Percentiles rank a stretch among this genome's conserved stretches.
phyloP scores from a whole-genome alignment of 352 stramenopile species.

The Pythium guiyangense region DNA sequence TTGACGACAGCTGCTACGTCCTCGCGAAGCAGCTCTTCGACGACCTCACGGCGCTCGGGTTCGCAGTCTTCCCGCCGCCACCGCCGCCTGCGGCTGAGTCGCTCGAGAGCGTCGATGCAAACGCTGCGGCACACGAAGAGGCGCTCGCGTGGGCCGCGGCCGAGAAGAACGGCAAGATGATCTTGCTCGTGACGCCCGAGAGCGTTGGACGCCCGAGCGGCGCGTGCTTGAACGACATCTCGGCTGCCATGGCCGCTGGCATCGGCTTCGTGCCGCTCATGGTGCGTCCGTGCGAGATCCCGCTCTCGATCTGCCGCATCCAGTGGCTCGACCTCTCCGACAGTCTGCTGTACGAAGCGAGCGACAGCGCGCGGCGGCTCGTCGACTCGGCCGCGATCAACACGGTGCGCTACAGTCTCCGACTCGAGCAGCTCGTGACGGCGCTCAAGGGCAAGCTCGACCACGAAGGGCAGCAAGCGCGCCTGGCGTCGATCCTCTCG shows the following conservation, averaged over 20 bases:
- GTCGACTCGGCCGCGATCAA: conserved; percentile 31
- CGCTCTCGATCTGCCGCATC: conserved; percentile 76
- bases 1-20: conserved; percentile 53
- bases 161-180: conserved; percentile 60
- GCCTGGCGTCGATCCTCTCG: conserved; percentile 58
- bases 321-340: conserved; percentile 79
- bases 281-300: conserved; percentile 70
- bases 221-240: conserved; percentile 71
- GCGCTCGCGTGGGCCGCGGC: conserved; percentile 52
- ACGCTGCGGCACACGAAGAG: conserved; percentile 31
- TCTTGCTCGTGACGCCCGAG: conserved; percentile 64
- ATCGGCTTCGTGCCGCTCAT: conserved; percentile 72
- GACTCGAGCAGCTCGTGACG: conserved; percentile 45
- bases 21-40: conserved; percentile 47
- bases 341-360: conserved; percentile 41
- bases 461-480: conserved; percentile 67
- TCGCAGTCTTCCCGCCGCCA: conserved; percentile 34
- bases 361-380: conserved; percentile 4
- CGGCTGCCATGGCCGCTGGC: conserved; percentile 57
- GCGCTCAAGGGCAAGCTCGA: conserved; percentile 59
- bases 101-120: conserved; percentile 6
- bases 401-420: conserved; percentile 40
- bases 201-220: conserved; percentile 61
- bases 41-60: conserved; percentile 41
- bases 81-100: conserved; percentile 6